A percentile compares a stretch with the other conserved stretches of the same genome.
Conservation (phyloP, 1,284 basidiomycete genomes). For the Erythrobasidium hasegawianum region DNA sequence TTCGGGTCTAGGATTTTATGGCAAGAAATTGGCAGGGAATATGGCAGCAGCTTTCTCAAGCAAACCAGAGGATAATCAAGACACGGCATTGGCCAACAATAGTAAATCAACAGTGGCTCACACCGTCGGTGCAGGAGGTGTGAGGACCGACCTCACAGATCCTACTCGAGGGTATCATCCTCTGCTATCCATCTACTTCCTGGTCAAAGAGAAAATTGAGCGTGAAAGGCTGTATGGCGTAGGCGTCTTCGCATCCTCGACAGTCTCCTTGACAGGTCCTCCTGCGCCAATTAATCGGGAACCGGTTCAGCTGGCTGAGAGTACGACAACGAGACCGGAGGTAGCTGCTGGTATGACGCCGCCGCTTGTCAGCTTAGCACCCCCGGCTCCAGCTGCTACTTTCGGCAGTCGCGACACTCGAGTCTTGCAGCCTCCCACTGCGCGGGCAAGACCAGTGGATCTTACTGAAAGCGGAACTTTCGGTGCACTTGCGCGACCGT, state of each 20-base stretch:
- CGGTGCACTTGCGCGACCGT: background rate
- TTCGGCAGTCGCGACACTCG: conserved; percentile 21
- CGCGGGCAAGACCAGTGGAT: conserved; percentile 2
- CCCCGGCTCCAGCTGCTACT: conserved; percentile 30
- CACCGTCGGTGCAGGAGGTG: conserved; percentile 34
- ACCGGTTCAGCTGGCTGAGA: background rate
- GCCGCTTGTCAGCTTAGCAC: conserved; percentile 4
- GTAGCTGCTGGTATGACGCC: background rate
- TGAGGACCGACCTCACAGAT: conserved; percentile 56
- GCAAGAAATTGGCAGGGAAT: conserved; percentile 64
- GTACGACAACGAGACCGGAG: background rate
- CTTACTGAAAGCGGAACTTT: background rate
- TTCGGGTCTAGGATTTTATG: conserved; percentile 92
- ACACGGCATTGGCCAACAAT: conserved; percentile 15
- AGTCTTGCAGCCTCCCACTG: conserved; percentile 12
- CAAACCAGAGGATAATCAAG: conserved; percentile 32
- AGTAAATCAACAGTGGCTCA: conserved; percentile 23
- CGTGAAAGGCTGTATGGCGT: conserved; percentile 87
- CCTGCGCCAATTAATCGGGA: conserved; percentile 15
- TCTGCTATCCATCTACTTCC: conserved; percentile 91
- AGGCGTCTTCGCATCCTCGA: conserved; percentile 89
- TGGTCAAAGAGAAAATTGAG: conserved; percentile 91
- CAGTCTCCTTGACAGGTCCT: conserved; percentile 57
- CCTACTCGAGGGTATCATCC: conserved; percentile 93
- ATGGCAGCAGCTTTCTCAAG: conserved; percentile 44